Evolutionary conservation across 2,329 filamentous ascomycete species (phyloP).

Genomic region (Neoascochyta sp.): DNA sequence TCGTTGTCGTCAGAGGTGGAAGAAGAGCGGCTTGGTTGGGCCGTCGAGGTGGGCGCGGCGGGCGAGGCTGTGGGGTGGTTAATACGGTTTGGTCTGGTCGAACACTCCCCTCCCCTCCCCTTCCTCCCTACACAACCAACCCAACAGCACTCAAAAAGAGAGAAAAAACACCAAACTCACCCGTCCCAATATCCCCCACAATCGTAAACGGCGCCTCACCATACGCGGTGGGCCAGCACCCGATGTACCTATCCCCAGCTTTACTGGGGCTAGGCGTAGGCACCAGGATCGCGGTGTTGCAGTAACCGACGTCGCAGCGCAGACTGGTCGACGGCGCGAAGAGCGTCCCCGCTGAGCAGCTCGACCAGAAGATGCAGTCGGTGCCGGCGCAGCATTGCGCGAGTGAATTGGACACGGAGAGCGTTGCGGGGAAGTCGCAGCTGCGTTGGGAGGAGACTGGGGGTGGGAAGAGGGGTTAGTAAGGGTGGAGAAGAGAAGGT

Average conservation of each 20-base stretch:
- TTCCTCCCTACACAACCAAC: not conserved
- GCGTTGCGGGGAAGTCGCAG: conserved; percentile 23
- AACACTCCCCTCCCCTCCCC: not conserved
- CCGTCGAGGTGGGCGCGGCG: too few relatives aligned
- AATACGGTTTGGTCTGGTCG: too few relatives aligned
- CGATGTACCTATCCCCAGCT: conserved; percentile 14
- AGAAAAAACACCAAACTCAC: too few relatives aligned
- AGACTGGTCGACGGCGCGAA: conserved; percentile 17
- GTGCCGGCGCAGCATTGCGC: conserved; percentile 20
- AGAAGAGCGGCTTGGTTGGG: not conserved
- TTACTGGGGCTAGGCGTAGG: conserved; percentile 15
- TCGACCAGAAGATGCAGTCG: conserved; percentile 20
- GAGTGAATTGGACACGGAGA: conserved; percentile 16
- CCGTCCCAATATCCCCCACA: conserved; percentile 7
- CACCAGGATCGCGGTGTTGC: conserved; percentile 24
- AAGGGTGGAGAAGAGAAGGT: too few relatives aligned
- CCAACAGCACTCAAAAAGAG: too few relatives aligned
- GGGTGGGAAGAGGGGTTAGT: too few relatives aligned
- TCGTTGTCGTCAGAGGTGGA: not conserved
- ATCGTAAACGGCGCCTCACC: conserved; percentile 12
- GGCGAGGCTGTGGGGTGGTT: too few relatives aligned
- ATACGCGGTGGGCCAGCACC: conserved; percentile 22
- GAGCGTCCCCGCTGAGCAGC: conserved; percentile 16
- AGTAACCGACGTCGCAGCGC: conserved; percentile 20
- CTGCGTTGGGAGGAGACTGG: conserved; percentile 18